phyloP scores from a whole-genome alignment of 108 stramenopile genomes.

The Nannochloropsis granulata region DNA sequence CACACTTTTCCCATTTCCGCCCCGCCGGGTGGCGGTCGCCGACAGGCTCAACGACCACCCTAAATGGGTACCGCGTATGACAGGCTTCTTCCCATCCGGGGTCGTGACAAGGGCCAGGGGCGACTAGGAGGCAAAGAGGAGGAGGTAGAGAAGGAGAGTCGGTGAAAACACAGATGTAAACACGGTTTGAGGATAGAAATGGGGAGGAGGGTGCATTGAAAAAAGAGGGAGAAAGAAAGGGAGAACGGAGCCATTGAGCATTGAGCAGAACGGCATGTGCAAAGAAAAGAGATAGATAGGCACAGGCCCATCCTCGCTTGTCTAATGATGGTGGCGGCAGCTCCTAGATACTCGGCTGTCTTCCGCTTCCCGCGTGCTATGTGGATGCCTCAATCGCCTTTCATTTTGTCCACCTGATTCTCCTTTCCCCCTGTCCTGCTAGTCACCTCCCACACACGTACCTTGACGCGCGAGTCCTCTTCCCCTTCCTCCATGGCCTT shows the following conservation, averaged over 20 bases:
- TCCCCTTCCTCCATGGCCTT: neutral
- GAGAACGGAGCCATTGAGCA: neutral
- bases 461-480: neutral
- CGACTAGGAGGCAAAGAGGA: neutral
- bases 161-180: too few relatives aligned
- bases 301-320: too few relatives aligned
- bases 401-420: too few relatives aligned
- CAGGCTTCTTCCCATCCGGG: neutral
- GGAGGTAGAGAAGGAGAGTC: neutral
- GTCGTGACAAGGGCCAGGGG: neutral
- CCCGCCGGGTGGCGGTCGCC: neutral
- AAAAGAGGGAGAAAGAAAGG: neutral
- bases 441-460: neutral
- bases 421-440: too few relatives aligned
- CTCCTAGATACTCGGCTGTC: too few relatives aligned
- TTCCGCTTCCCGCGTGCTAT: too few relatives aligned
- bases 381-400: too few relatives aligned
- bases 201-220: too few relatives aligned
- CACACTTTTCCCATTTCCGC: neutral
- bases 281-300: neutral
- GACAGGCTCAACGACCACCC: neutral
- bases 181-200: too few relatives aligned
- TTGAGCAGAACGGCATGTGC: neutral
- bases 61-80: neutral
- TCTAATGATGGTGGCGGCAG: too few relatives aligned